Percentiles rank a stretch among this genome's conserved stretches.
Conservation (phyloP, 2,329 filamentous ascomycete species). For the Penicillium sp. region DNA sequence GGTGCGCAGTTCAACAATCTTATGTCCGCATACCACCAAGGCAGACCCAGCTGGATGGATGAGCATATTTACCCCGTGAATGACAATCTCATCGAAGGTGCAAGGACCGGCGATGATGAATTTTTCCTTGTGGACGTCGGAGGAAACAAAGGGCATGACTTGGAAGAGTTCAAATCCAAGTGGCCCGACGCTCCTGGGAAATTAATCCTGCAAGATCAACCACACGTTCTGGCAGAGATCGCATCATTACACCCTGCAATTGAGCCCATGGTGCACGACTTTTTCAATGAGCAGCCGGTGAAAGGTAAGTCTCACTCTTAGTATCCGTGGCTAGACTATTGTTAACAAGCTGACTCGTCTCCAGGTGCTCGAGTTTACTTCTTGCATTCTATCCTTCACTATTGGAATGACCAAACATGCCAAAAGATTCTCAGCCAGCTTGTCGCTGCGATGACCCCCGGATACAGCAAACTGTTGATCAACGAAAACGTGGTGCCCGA, state of each 20-base stretch:
- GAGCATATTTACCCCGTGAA: slow-evolving; percentile 3
- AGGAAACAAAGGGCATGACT: slow-evolving; percentile 13
- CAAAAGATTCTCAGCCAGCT: slow-evolving; percentile 32
- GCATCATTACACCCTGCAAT: background rate
- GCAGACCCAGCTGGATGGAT: slow-evolving; percentile 12
- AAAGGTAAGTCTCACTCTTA: slow-evolving; percentile 30
- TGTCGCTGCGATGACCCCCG: slow-evolving; percentile 35
- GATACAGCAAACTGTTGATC: slow-evolving; percentile 45
- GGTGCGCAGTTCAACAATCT: slow-evolving; percentile 13
- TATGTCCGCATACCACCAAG: slow-evolving; percentile 13
- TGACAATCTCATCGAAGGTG: background rate
- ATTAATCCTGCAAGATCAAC: slow-evolving; percentile 13
- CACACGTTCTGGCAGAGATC: slow-evolving; percentile 6
- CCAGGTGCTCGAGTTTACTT: slow-evolving; percentile 39
- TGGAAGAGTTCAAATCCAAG: slow-evolving; percentile 6
- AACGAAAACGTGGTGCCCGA: slow-evolving; percentile 45
- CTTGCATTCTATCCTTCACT: slow-evolving; percentile 35
- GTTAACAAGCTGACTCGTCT: background rate
- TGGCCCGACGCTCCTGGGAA: slow-evolving; percentile 6
- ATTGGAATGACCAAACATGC: slow-evolving; percentile 35
- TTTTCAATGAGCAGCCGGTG: slow-evolving; percentile 47
- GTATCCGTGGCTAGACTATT: background rate
- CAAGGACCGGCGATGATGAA: background rate
- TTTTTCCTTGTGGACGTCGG: slow-evolving; percentile 12
- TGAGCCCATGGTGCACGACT: slow-evolving; percentile 37